Evolutionary conservation across 768 basidiomycete species (phyloP).

Genomic region (Suillus subaureus): DNA sequence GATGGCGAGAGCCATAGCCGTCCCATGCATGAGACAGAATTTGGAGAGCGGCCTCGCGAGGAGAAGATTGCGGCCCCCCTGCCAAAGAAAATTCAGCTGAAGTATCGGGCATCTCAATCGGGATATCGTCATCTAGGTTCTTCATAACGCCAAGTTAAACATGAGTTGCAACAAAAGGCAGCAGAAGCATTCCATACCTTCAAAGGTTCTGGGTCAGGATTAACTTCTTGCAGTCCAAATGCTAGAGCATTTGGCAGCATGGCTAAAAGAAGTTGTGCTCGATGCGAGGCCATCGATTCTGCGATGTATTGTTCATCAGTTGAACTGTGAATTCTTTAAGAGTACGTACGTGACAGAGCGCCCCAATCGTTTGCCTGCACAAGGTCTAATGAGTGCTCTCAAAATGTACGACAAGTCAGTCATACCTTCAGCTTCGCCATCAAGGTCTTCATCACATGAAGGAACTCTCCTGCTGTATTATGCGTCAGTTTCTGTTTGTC

Average conservation of each 20-base stretch:
- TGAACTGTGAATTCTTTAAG: neutral
- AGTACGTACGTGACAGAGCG: constrained; percentile 55
- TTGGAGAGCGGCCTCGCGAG: constrained; percentile 19
- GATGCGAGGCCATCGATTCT: constrained; percentile 55
- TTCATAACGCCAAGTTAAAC: constrained; percentile 19
- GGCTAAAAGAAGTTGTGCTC: constrained; percentile 42
- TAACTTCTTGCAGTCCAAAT: constrained; percentile 47
- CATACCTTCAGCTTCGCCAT: constrained; percentile 69
- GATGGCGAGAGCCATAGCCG: constrained; percentile 33
- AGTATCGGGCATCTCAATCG: constrained; percentile 43
- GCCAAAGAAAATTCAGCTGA: constrained; percentile 38
- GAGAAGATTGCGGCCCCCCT: constrained; percentile 12
- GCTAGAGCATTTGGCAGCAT: constrained; percentile 51
- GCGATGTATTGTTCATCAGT: neutral
- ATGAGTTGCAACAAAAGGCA: neutral
- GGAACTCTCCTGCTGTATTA: constrained; percentile 52
- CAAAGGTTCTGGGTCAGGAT: constrained; percentile 49
- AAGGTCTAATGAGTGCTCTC: neutral
- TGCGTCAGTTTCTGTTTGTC: constrained; percentile 54
- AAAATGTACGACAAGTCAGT: neutral
- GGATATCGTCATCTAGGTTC: constrained; percentile 55
- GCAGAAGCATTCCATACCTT: constrained; percentile 40
- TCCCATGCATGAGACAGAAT: constrained; percentile 34
- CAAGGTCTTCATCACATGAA: constrained; percentile 58
- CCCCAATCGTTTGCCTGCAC: constrained; percentile 66